These are phyloP conservation scores for Cetraspora pellucida DNA, from an alignment of 192 early-diverging fungal genomes.

Conservation along the genomic window DNA sequence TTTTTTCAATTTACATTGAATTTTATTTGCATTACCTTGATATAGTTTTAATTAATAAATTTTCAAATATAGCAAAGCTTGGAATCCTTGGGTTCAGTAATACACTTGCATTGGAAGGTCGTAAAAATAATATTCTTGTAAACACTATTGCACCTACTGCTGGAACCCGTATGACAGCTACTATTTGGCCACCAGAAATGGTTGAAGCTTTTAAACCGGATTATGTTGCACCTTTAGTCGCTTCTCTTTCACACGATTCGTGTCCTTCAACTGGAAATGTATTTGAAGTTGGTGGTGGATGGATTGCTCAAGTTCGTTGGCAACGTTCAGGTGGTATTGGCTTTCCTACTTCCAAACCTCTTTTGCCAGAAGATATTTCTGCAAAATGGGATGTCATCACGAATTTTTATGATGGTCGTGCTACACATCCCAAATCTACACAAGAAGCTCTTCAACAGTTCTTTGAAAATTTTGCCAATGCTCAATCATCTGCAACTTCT, in stretches of 20 bases:
- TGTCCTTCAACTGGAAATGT: conserved; percentile 78
- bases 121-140: conserved; percentile 85
- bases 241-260: conserved; percentile 83
- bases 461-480: conserved; percentile 82
- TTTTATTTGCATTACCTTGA: no score
- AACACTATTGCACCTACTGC: conserved; percentile 98
- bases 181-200: conserved; percentile 93
- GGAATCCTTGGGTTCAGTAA: conserved; percentile 87
- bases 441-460: conserved; percentile 81
- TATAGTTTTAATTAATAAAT: neutral
- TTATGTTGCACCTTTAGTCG: conserved; percentile 93
- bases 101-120: conserved; percentile 92
- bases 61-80: conserved; percentile 73
- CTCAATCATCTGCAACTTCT: conserved; percentile 35
- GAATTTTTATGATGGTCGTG: conserved; percentile 95
- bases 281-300: conserved; percentile 97
- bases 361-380: conserved; percentile 87
- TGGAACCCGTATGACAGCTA: conserved; percentile 96
- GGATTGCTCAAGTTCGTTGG: conserved; percentile 93
- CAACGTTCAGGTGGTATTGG: conserved; percentile 93
- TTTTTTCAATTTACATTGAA: neutral
- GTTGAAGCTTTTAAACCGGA: conserved; percentile 95
- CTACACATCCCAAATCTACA: conserved; percentile 80
- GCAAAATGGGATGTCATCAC: conserved; percentile 76
- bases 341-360: conserved; percentile 80